Base-by-base conservation (phyloP, 345 rosid genomes). In the Eucalyptus polyanthemos region DNA sequence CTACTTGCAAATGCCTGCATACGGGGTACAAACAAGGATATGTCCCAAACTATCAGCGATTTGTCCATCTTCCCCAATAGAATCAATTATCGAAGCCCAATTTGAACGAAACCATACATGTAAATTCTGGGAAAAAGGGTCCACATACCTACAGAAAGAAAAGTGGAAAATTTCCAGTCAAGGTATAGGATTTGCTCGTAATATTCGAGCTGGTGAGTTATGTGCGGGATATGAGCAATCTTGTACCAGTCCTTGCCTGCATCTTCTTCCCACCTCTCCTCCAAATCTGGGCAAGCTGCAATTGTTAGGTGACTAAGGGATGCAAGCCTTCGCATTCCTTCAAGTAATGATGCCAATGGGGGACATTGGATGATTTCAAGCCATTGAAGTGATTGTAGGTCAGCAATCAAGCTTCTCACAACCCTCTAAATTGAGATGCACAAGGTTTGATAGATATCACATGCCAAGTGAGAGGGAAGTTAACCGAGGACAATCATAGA, bases 231-330 rank as follows among this genome's bases (percentile, higher is more conserved):
- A 27, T 60, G 67, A 60, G 67, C 67, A 27, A 60, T 60, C 15
- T 60, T 27, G 67, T 11, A 60, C 31, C 31, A 27, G 31, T 60
- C 31, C 16, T 60, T 29, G 31, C 67, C 31, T 60, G 15, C n/a
- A 58, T 25, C 67, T 58, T 27, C 11, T 58, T 11, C 27, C 14
- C 67, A 60, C 67, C 31, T 27, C 31, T 60, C 31, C 67, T 27
- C 8, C 8, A 60, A 60, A 25, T 27, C 1, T 27, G 8, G 0
- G 31, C 67, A 60, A 11, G 14, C 6, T 25, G 15, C 14, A 11
- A 27, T 60, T 10, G 5, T 25, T 25, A 25, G 67, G 67, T 60
- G 31, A 25, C n/a, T 60, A 60, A 60, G 31, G 31, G 67, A 60
- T 54, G 27, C 60, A 54, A 22, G 60, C 27, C 60, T 22, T 54